These are phyloP conservation scores for Acidiella bohemica DNA, from an alignment of 495 filamentous ascomycete genomes.

Conservation along the genomic window DNA sequence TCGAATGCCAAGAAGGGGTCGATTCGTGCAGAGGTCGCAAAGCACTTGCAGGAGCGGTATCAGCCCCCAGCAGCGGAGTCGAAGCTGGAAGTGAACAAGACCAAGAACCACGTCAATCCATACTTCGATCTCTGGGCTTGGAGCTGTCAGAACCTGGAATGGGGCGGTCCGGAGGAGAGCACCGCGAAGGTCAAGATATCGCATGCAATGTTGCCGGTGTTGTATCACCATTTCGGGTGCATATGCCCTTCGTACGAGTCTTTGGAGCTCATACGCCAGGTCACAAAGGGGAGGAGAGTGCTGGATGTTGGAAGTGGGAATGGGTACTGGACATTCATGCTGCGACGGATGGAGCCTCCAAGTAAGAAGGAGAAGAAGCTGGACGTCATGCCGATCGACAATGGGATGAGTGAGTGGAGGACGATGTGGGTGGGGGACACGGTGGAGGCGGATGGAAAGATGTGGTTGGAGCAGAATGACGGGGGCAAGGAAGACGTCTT, in stretches of 20 bases:
- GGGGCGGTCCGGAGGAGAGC: slow-evolving; percentile 37
- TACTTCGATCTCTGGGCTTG: slow-evolving; percentile 45
- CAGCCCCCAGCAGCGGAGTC: slow-evolving; percentile 20
- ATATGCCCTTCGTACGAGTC: slow-evolving; percentile 43
- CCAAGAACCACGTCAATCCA: slow-evolving; percentile 37
- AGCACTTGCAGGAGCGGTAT: slow-evolving; percentile 33
- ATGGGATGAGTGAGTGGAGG: slow-evolving; percentile 40
- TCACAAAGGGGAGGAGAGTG: slow-evolving; percentile 31
- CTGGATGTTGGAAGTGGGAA: slow-evolving; percentile 45
- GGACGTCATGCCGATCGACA: slow-evolving; percentile 37
- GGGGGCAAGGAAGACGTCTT: slow-evolving; percentile 36
- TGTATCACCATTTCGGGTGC: slow-evolving; percentile 58
- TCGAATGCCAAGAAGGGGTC: slow-evolving; percentile 47
- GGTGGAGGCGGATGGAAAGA: slow-evolving; percentile 33
- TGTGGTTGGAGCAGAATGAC: slow-evolving; percentile 29
- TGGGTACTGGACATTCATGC: slow-evolving; percentile 51
- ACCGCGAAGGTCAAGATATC: slow-evolving; percentile 29
- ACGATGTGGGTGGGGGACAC: slow-evolving; percentile 48
- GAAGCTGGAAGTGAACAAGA: slow-evolving; percentile 22
- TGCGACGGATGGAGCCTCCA: slow-evolving; percentile 31
- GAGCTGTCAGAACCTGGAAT: slow-evolving; percentile 36
- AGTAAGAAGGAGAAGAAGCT: slow-evolving; percentile 20
- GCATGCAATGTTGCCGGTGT: slow-evolving; percentile 46
- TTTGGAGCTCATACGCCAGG: slow-evolving; percentile 36
- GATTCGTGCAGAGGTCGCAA: slow-evolving; percentile 35